A percentile compares a stretch with the other conserved stretches of the same genome.
Evolutionary conservation across 352 stramenopile genomes (phyloP).

Genomic region (Albugo candida): DNA sequence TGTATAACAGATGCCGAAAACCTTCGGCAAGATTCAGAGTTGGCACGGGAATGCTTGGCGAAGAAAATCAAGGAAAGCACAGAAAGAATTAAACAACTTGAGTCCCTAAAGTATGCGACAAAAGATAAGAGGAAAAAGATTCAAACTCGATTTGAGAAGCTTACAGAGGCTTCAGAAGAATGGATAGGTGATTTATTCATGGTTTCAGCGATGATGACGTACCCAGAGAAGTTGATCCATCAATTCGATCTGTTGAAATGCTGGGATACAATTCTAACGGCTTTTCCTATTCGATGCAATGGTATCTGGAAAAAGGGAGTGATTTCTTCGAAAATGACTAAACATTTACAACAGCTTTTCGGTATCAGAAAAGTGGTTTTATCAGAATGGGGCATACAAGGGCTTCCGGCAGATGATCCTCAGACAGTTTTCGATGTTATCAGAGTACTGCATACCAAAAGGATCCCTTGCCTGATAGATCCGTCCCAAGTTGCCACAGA

Average conservation of each 20-base stretch:
- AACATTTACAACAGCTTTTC: constrained; percentile 14
- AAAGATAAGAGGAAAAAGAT: constrained; percentile 15
- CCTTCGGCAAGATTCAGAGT: too few species aligned
- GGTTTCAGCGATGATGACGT: constrained; percentile 25
- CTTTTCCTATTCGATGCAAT: constrained; percentile 1
- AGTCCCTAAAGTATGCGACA: constrained; percentile 1
- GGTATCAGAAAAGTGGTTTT: constrained; percentile 15
- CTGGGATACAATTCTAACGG: constrained; percentile 18
- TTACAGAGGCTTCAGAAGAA: constrained; percentile 17
- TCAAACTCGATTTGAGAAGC: constrained; percentile 18
- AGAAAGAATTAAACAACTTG: constrained; percentile 3
- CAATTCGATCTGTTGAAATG: constrained; percentile 11
- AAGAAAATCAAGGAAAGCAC: constrained; percentile 2
- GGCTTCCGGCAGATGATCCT: constrained; percentile 16
- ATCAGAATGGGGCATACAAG: constrained; percentile 23
- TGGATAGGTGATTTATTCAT: constrained; percentile 45
- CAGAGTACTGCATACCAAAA: constrained; percentile 17
- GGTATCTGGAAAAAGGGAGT: constrained; percentile 3
- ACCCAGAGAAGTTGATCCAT: constrained; percentile 15
- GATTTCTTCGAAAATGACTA: constrained; percentile 10
- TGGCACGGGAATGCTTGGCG: background rate
- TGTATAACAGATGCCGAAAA: too few species aligned
- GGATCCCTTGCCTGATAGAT: constrained; percentile 35
- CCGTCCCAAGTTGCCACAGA: constrained; percentile 24
- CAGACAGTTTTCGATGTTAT: constrained; percentile 24